Evolutionary conservation across 2,329 filamentous ascomycete species (phyloP), one percentile per base, ranked within the genome.

Genomic region (Remersonia thermophila): DNA sequence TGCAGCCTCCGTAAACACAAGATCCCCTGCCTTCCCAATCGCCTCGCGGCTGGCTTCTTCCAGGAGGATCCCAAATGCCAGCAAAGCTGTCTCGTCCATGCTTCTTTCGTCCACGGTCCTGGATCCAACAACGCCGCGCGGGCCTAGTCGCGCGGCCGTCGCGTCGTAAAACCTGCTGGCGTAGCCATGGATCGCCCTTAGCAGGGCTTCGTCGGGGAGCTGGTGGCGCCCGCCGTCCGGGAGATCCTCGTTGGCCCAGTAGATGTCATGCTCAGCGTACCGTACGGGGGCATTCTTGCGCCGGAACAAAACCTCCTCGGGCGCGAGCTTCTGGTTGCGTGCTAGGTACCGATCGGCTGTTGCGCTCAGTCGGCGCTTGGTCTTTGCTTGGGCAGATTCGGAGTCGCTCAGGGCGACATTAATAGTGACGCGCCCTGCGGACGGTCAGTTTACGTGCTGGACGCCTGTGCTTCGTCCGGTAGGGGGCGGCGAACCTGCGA

Each of bases 41-140:
- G 65, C 55, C 32, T 77, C 71, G 28, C 66, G 63, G 12, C 71
- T 66, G 3, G 73, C 70, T 56, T 89, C 83, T 57, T 89, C 82
- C 29, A 87, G 60, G 38, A 89, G 56, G 33, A 89, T 74, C 1
- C 82, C 81, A 49, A 89, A 65, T 1, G 82, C 80, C 36, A 89
- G 60, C 39, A 89, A 63, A 3, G 82, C 82, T 11, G 80, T 84
- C 60, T 84, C 83, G 51, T 89, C 80, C 71, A 89, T 73, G 54
- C 74, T 82, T 44, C 67, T 55, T 51, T 72, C 66, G 41, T 72
- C 65, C 27, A 68, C 48, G 35, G 54, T 55, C 20, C 52, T 46
- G 7, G 44, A 38, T 23, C 43, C 47, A n/a, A 47, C 41, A 18
- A 44, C 35, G 32, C 41, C 42, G 16, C 37, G 16, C 18, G 33